Conservation (phyloP, 257 asterid species). For the Solanum ahanhuiri region DNA sequence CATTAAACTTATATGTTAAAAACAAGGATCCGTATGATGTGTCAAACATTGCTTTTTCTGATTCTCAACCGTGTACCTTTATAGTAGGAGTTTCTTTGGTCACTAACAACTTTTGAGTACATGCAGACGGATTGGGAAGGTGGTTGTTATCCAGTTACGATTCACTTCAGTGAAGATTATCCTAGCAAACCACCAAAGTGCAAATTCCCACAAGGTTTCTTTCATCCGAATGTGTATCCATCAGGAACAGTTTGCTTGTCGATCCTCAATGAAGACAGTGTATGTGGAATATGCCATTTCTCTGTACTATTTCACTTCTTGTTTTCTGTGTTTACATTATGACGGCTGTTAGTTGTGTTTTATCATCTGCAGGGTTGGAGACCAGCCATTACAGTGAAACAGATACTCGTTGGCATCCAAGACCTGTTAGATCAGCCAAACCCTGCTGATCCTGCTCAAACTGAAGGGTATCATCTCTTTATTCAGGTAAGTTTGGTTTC, state of each 20-base stretch:
- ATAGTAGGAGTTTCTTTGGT: not conserved
- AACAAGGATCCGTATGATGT: not conserved
- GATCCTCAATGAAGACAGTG: constrained; percentile 44
- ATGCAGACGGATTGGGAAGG: constrained; percentile 51
- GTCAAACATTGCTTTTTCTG: not conserved
- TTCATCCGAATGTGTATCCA: constrained; percentile 46
- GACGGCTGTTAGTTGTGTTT: not conserved
- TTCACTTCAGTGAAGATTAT: constrained; percentile 40
- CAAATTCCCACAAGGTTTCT: constrained; percentile 31
- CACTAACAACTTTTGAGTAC: not conserved
- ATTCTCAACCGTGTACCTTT: not conserved
- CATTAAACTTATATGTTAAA: not conserved
- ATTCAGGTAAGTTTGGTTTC: constrained; percentile 12
- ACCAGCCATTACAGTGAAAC: constrained; percentile 32
- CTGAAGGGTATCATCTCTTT: constrained; percentile 30
- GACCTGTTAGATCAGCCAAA: constrained; percentile 22
- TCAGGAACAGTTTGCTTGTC: constrained; percentile 49
- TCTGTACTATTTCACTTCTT: not conserved
- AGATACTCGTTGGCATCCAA: constrained; percentile 23
- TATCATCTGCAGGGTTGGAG: constrained; percentile 12
- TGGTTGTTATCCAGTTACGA: constrained; percentile 31
- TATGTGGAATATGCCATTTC: constrained; percentile 9
- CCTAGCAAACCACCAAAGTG: constrained; percentile 52
- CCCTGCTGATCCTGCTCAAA: constrained; percentile 27
- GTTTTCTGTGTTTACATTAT: not conserved